Evolutionary conservation across 352 stramenopile species (phyloP).

Genomic region (Phytophthora chlamydospora): DNA sequence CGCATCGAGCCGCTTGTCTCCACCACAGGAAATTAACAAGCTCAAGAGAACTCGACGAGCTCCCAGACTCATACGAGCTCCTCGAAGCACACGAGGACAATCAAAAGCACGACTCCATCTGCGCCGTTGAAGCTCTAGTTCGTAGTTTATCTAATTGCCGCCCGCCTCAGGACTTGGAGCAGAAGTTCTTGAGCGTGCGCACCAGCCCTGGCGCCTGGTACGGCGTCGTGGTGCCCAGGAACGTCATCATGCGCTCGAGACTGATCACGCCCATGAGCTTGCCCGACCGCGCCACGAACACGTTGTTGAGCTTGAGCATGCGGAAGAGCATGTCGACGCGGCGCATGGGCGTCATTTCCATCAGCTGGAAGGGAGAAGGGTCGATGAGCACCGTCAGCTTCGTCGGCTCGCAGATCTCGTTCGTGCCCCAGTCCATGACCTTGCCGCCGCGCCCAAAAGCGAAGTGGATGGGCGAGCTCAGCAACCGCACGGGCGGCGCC

Average conservation of each 20-base stretch:
- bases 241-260: constrained; percentile 79
- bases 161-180: constrained; percentile 11
- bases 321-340: constrained; percentile 87
- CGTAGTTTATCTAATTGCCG: no score
- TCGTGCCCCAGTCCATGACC: constrained; percentile 78
- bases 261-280: constrained; percentile 82
- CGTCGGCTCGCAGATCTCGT: constrained; percentile 61
- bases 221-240: constrained; percentile 71
- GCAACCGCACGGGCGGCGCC: constrained; percentile 30
- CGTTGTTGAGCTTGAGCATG: constrained; percentile 91
- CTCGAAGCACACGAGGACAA: no score
- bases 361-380: constrained; percentile 80
- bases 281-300: constrained; percentile 84
- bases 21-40: no score
- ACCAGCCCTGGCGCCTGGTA: constrained; percentile 62
- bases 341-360: constrained; percentile 87
- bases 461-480: constrained; percentile 72
- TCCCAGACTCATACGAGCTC: no score
- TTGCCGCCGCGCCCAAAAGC: constrained; percentile 73
- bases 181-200: constrained; percentile 50
- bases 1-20: no score
- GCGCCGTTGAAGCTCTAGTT: no score
- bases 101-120: no score
- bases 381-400: constrained; percentile 81
- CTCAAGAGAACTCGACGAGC: no score